These are phyloP conservation scores for Hypoxylon sp. DNA, from an alignment of 2,329 filamentous ascomycete species.

Conservation along the genomic window DNA sequence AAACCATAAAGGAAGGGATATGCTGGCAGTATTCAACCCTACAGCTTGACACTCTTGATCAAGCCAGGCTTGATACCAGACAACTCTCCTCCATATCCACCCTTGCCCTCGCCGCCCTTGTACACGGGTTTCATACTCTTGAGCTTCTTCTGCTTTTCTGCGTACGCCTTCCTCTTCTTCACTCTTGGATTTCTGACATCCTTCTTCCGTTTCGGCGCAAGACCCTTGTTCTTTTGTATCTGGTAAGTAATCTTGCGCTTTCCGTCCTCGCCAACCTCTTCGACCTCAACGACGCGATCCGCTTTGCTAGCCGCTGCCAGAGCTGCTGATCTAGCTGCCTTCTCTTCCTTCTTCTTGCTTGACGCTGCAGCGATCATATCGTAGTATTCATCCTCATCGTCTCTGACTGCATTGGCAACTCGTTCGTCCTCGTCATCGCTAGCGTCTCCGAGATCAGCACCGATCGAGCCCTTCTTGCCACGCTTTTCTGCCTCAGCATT, in stretches of 20 bases:
- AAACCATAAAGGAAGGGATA: neutral
- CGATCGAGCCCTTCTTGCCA: constrained; percentile 75
- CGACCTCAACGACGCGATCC: constrained; percentile 74
- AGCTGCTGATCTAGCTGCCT: constrained; percentile 70
- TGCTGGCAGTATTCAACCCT: constrained; percentile 49
- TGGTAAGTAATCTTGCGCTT: constrained; percentile 93
- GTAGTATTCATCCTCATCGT: constrained; percentile 83
- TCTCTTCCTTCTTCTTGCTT: constrained; percentile 81
- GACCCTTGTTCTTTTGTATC: constrained; percentile 98
- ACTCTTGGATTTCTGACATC: constrained; percentile 94
- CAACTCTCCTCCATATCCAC: constrained; percentile 90
- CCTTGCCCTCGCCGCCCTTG: constrained; percentile 85
- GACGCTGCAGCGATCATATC: constrained; percentile 82
- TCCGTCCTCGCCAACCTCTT: constrained; percentile 82
- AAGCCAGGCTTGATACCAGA: constrained; percentile 96
- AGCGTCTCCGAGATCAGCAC: constrained; percentile 77
- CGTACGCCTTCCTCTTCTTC: constrained; percentile 97
- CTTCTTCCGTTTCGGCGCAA: constrained; percentile 92
- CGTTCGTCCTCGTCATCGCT: constrained; percentile 77
- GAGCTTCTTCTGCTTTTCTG: constrained; percentile 98
- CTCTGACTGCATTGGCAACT: constrained; percentile 65
- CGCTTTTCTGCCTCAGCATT: constrained; percentile 90
- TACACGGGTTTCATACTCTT: constrained; percentile 87
- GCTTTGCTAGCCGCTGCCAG: constrained; percentile 74
- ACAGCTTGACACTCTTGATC: constrained; percentile 94